Conservation (phyloP, 179 eudicot species). For the Patellifolia procumbens region DNA sequence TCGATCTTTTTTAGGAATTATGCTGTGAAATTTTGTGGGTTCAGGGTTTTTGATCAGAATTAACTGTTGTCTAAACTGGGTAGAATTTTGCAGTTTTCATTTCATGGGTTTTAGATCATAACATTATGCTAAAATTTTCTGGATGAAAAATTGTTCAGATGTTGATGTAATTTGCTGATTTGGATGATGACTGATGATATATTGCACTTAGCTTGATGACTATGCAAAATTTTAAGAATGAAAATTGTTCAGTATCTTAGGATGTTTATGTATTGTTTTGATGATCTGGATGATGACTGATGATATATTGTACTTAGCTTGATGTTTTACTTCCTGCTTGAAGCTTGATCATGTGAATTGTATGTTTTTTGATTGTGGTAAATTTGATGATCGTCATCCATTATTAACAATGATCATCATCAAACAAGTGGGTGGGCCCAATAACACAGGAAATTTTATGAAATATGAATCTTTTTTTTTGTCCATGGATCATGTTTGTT, state of each 20-base stretch:
- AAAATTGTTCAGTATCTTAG: not conserved
- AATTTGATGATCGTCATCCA: not conserved
- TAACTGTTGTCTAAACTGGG: not conserved
- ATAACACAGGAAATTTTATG: conserved; percentile 11
- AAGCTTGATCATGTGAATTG: conserved; percentile 36
- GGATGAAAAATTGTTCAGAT: too few species aligned
- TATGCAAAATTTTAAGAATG: too few species aligned
- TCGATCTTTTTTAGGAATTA: not conserved
- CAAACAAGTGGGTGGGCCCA: conserved; percentile 33
- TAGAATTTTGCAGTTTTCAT: conserved; percentile 10
- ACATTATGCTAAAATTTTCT: too few species aligned
- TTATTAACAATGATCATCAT: too few species aligned
- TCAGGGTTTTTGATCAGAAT: conserved; percentile 35
- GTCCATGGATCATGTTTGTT: not conserved
- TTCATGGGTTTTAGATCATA: conserved; percentile 25
- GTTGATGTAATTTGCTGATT: too few species aligned
- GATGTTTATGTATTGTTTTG: conserved; percentile 10
- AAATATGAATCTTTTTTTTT: not conserved
- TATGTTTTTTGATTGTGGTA: conserved; percentile 19
- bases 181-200: too few species aligned
- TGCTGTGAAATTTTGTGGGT: conserved; percentile 13
- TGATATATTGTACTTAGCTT: conserved; percentile 1
- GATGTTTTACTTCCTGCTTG: conserved; percentile 10
- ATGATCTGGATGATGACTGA: conserved; percentile 17
- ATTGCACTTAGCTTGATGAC: too few species aligned